Percentiles rank a stretch among this genome's conserved stretches.
These are phyloP conservation scores for Conticribra weissflogii DNA, from an alignment of 108 stramenopile genomes.

Conservation along the genomic window DNA sequence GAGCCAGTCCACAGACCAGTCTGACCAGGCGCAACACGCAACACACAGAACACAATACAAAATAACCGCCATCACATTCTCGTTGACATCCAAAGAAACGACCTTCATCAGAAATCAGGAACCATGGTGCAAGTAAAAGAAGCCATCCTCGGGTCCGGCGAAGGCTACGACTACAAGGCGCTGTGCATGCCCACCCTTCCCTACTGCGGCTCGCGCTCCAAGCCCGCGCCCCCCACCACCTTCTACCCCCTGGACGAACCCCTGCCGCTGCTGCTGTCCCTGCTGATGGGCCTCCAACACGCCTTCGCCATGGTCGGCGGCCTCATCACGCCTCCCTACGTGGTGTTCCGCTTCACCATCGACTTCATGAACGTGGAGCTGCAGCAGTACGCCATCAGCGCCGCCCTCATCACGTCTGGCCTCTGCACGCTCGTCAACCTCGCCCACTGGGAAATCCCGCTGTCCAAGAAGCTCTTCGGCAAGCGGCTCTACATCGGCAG, in stretches of 20 bases:
- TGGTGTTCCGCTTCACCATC: constrained; percentile 66
- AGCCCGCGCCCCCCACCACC: constrained; percentile 5
- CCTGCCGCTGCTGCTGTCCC: constrained; percentile 55
- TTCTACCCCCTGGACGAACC: constrained; percentile 51
- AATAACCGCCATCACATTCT: no score
- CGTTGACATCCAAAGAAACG: no score
- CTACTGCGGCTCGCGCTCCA: constrained; percentile 24
- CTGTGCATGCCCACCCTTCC: constrained; percentile 66
- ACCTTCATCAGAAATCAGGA: no score
- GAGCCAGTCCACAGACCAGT: no score
- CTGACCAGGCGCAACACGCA: no score
- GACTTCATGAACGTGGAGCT: constrained; percentile 50
- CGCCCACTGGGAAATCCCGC: constrained; percentile 53
- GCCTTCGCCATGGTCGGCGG: constrained; percentile 82
- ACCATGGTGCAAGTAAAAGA: constrained; percentile 44
- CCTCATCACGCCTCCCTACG: constrained; percentile 67
- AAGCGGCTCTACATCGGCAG: constrained; percentile 59
- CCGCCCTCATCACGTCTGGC: constrained; percentile 72
- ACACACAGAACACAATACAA: no score
- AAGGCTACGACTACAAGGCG: constrained; percentile 58
- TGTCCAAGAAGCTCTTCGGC: constrained; percentile 57
- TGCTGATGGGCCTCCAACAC: constrained; percentile 72
- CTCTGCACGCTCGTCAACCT: constrained; percentile 75
- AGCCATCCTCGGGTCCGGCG: constrained; percentile 53
- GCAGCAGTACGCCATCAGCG: constrained; percentile 74